Conservation (phyloP, 139 green algal genomes). For the Volvox reticuliferus region DNA sequence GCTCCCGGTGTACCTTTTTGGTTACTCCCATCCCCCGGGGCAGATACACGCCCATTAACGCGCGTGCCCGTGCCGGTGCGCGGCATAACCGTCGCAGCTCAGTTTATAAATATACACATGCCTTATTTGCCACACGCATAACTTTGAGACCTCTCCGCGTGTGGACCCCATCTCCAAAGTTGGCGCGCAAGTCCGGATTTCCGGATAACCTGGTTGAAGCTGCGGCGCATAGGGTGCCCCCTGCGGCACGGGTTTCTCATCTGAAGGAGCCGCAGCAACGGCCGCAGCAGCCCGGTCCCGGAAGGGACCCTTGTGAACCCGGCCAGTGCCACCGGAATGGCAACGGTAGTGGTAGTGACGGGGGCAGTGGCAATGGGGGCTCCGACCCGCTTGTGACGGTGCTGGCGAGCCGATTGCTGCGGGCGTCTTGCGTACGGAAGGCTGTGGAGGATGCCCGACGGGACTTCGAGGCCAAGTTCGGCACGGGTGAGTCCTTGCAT, state of each 20-base stretch:
- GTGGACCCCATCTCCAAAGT: not conserved
- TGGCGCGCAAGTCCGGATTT: constrained; percentile 12
- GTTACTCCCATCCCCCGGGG: too few species aligned
- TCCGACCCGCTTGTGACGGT: not conserved
- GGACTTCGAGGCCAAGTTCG: constrained; percentile 49
- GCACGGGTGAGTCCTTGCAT: not conserved
- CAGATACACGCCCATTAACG: too few species aligned
- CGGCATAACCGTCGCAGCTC: too few species aligned
- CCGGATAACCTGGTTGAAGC: not conserved
- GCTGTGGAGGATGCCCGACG: constrained; percentile 32
- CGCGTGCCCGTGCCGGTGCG: too few species aligned
- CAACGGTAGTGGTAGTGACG: not conserved
- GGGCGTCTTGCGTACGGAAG: constrained; percentile 54
- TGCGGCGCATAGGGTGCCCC: not conserved
- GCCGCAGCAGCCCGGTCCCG: not conserved
- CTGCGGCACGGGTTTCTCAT: not conserved
- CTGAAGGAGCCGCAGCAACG: not conserved
- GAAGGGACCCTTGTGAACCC: too few species aligned
- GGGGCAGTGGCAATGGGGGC: not conserved
- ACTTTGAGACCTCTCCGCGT: too few species aligned
- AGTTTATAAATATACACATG: too few species aligned
- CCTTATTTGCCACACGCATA: too few species aligned
- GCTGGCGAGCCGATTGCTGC: constrained; percentile 52
- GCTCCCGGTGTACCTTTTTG: too few species aligned
- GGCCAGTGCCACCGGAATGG: too few species aligned